Conservation (phyloP, 306 rosid species). For the Abrus precatorius region DNA sequence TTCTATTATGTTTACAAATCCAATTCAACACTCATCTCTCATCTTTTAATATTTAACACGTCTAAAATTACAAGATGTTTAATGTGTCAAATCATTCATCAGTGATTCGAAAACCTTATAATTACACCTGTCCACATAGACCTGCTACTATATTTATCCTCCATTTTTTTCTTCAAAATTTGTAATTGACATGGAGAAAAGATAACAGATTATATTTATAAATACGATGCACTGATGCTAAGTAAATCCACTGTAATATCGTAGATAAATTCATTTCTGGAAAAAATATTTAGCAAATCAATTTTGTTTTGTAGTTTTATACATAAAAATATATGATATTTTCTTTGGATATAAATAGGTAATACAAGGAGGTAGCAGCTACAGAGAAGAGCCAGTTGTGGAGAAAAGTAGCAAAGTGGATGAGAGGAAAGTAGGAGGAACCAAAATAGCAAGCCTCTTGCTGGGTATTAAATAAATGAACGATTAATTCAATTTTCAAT, state of each 20-base stretch:
- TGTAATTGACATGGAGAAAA: background rate
- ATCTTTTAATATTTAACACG: background rate
- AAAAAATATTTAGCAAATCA: background rate
- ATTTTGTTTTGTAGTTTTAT: background rate
- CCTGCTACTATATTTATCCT: background rate
- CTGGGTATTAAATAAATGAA: slow-evolving; percentile 55
- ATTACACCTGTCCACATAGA: background rate
- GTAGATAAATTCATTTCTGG: background rate
- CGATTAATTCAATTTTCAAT: background rate
- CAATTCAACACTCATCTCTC: no score
- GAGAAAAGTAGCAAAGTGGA: slow-evolving; percentile 32
- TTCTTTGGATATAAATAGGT: slow-evolving; percentile 44
- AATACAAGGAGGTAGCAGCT: slow-evolving; percentile 43
- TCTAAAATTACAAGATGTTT: background rate
- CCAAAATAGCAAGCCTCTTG: slow-evolving; percentile 61
- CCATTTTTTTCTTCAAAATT: slow-evolving; percentile 8
- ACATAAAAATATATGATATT: background rate
- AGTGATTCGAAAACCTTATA: background rate
- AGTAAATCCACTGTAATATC: slow-evolving; percentile 10
- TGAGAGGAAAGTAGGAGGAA: slow-evolving; percentile 58
- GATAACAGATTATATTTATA: background rate
- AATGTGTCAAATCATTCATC: background rate
- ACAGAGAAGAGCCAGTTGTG: slow-evolving; percentile 36
- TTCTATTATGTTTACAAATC: no score
- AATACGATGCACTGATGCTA: background rate